Evolutionary conservation across 805 yeast genomes (phyloP), one percentile per base, ranked within the genome.

Genomic region (Ogataea chonburiensis): DNA sequence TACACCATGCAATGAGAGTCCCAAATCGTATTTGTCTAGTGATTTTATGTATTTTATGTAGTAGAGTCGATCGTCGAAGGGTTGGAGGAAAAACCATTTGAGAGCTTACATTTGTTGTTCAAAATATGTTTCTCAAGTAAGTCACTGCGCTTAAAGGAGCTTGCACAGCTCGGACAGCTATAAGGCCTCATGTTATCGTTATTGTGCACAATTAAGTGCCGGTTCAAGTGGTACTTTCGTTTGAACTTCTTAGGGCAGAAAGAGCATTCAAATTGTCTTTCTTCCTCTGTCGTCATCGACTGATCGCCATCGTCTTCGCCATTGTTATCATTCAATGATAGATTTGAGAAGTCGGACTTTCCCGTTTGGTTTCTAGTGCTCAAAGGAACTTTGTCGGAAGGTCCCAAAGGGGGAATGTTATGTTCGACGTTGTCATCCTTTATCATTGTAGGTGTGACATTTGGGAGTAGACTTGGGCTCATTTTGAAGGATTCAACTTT

Each of bases 71-170:
- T n/a, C n/a, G n/a, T n/a, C n/a, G n/a, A n/a, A n/a, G n/a, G n/a
- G n/a, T n/a, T n/a, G n/a, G n/a, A n/a, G n/a, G n/a, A n/a, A n/a
- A n/a, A n/a, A n/a, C n/a, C n/a, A n/a, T n/a, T n/a, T n/a, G n/a
- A n/a, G 51, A 91, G 66, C 44, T 21, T 31, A 21, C 51, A 47
- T 16, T 36, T 43, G 28, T 47, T 47, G 24, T 28, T 32, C 11
- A 36, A 14, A 8, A 43, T 28, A 34, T 50, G 54, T 7, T 43
- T 46, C 31, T 42, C 48, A 24, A 50, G 28, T 15, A 46, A 31
- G 35, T 50, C 54, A 17, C 34, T 40, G 22, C 52, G 31, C 31
- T 47, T 50, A 40, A 50, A 47, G 3, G 38, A 22, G 12, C 31
- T 36, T 2, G 44, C 47, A 25, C 54, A 50, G 5, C 14, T 24